Evolutionary conservation across 2,329 filamentous ascomycete genomes (phyloP), one percentile per base, ranked within the genome.

Genomic region (Aspergillus tamarii): DNA sequence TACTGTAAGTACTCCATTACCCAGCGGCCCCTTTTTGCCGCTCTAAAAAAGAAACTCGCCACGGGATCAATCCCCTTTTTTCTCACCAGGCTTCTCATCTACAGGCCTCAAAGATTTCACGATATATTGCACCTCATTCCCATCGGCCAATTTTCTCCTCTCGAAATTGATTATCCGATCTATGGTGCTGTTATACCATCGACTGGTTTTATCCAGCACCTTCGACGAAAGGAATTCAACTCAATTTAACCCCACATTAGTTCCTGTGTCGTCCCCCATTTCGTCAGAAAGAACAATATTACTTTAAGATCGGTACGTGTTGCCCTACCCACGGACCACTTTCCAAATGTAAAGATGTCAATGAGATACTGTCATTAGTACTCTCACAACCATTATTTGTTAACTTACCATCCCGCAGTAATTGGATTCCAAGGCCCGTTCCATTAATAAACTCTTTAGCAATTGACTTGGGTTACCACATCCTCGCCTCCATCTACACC

Each of bases 1-100:
- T 46, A 46, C 43, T 21, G 43, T 46, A 45, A 43, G 41, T 43
- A 26, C 26, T 26, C 26, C 26, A 4, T 26, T 26, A 45, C 21
- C 23, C 12, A 28, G n/a, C 43, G 43, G 39, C 39, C 56, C 57
- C 57, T 32, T 50, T 59, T 50, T 50, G 43, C 57, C 57, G 43
- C 43, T 57, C 39, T 39, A 3, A 30, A 34, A 46, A 43, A 19
- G 32, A 34, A n/a, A 58, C 14, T 7, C 28, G 34, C 28, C 19
- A 32, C 48, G 26, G 39, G 32, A 30, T 46, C 28, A 46, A 32
- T 45, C 57, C 26, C 48, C 48, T 52, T 52, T 52, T 52, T 7
- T 14, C 14, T 59, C 23, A 19, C 19, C 8, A 32, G n/a, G 41
- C 21, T 34, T 45, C 41, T 48, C 56, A n/a, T 46, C 16, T 50